A percentile compares a stretch with the other conserved stretches of the same genome.
Evolutionary conservation across 2,329 filamentous ascomycete species (phyloP).

Genomic region (Ophiostoma montium): DNA sequence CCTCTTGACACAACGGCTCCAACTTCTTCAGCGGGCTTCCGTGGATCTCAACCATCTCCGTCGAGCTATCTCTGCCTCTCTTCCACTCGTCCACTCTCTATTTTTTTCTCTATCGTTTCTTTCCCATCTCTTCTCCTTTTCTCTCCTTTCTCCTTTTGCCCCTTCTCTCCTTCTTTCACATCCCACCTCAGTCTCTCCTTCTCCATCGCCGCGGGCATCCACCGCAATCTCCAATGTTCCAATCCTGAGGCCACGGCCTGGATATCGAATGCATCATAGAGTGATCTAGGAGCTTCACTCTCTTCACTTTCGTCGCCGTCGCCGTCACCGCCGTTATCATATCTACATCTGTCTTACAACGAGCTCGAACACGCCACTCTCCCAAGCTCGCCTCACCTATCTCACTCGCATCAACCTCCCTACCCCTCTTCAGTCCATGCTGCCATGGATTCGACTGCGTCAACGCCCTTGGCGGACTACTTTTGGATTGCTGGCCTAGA

Average conservation of each 20-base stretch:
- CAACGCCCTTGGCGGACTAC: constrained; percentile 56
- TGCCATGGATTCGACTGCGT: constrained; percentile 44
- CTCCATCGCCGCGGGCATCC: not conserved
- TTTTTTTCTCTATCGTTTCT: not conserved
- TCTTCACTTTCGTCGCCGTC: not conserved
- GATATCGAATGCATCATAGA: not conserved
- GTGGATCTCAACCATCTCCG: not conserved
- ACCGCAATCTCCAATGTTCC: constrained; percentile 5
- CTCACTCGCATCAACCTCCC: too few relatives aligned
- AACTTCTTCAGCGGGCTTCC: not conserved
- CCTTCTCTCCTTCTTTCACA: not conserved
- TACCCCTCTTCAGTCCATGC: constrained; percentile 1
- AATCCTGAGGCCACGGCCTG: constrained; percentile 6
- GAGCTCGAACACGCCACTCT: not conserved
- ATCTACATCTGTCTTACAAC: not conserved
- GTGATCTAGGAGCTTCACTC: not conserved
- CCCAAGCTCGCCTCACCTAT: not conserved
- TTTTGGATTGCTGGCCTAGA: constrained; percentile 65
- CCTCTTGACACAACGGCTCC: not conserved
- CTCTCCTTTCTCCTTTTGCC: not conserved
- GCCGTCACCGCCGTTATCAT: not conserved
- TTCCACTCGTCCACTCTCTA: not conserved
- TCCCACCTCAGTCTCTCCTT: not conserved
- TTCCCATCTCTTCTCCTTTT: not conserved
- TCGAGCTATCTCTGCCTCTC: not conserved